Evolutionary conservation across 257 asterid species (phyloP).

Genomic region (Echium plantagineum): DNA sequence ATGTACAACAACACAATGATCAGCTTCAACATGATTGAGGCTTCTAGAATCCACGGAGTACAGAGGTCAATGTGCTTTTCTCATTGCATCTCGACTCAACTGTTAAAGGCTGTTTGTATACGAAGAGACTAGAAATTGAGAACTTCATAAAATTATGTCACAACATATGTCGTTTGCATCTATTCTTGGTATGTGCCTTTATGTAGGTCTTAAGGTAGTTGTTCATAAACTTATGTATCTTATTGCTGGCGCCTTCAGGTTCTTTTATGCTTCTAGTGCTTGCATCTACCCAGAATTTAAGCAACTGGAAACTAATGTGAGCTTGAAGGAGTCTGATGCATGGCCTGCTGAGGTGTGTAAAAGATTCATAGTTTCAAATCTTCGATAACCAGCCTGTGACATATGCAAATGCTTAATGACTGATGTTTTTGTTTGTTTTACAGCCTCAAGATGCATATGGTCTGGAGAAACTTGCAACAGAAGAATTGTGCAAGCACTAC

Average conservation of each 20-base stretch:
- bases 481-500: constrained; percentile 80
- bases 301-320: constrained; percentile 77
- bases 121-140: neutral
- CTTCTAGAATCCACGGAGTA: constrained; percentile 58
- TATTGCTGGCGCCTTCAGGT: constrained; percentile 26
- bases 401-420: neutral
- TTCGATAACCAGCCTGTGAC: neutral
- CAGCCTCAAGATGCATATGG: constrained; percentile 95
- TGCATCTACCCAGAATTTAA: constrained; percentile 85
- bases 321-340: constrained; percentile 87
- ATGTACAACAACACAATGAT: constrained; percentile 88
- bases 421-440: constrained; percentile 4
- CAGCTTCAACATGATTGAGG: constrained; percentile 85
- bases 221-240: neutral
- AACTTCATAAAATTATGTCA: neutral
- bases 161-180: neutral
- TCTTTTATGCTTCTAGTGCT: constrained; percentile 83
- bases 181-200: no score
- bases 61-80: constrained; percentile 36
- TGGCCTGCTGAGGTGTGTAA: constrained; percentile 84
- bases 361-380: constrained; percentile 6
- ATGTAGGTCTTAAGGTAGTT: no score
- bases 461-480: constrained; percentile 73
- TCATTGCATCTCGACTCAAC: neutral
- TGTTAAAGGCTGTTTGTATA: no score